A percentile compares a stretch with the other conserved stretches of the same genome.
These are phyloP conservation scores for Phaffomyces opuntiae DNA, from an alignment of 805 yeast genomes.

Conservation along the genomic window DNA sequence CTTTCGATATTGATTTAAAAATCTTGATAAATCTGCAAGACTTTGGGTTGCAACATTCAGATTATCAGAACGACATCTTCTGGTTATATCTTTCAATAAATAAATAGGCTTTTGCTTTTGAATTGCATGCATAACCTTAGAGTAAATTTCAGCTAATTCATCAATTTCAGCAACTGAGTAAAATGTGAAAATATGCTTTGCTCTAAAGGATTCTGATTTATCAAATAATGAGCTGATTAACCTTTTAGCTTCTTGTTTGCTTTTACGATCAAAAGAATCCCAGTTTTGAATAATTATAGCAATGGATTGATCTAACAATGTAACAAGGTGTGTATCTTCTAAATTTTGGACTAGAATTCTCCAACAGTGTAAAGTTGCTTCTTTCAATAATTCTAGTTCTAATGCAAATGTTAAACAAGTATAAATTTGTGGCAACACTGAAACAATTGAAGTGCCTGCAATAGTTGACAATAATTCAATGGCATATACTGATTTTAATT, in stretches of 20 bases:
- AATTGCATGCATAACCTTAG: conserved; percentile 22
- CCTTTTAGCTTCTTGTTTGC: conserved; percentile 44
- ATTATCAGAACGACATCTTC: conserved; percentile 55
- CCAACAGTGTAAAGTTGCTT: conserved; percentile 64
- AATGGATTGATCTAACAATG: conserved; percentile 66
- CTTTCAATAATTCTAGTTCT: conserved; percentile 53
- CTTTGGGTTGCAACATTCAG: conserved; percentile 69
- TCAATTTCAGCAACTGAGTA: conserved; percentile 44
- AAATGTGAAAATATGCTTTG: conserved; percentile 43
- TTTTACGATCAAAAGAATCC: conserved; percentile 39
- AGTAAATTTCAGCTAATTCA: conserved; percentile 28
- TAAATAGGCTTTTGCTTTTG: conserved; percentile 27
- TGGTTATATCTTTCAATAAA: conserved; percentile 44
- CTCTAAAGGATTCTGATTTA: conserved; percentile 26
- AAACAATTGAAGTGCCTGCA: conserved; percentile 46
- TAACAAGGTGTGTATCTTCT: conserved; percentile 47
- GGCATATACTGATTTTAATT: conserved; percentile 65
- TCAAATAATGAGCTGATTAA: conserved; percentile 36
- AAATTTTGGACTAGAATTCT: conserved; percentile 50
- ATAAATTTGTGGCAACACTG: conserved; percentile 77
- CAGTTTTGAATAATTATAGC: conserved; percentile 71
- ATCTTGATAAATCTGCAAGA: conserved; percentile 52
- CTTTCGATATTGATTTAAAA: conserved; percentile 42
- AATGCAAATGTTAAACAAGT: conserved; percentile 79
- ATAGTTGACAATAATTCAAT: conserved; percentile 57